Base-by-base conservation (phyloP, 2,329 filamentous ascomycete species). In the Penicillium brevicompactum region DNA sequence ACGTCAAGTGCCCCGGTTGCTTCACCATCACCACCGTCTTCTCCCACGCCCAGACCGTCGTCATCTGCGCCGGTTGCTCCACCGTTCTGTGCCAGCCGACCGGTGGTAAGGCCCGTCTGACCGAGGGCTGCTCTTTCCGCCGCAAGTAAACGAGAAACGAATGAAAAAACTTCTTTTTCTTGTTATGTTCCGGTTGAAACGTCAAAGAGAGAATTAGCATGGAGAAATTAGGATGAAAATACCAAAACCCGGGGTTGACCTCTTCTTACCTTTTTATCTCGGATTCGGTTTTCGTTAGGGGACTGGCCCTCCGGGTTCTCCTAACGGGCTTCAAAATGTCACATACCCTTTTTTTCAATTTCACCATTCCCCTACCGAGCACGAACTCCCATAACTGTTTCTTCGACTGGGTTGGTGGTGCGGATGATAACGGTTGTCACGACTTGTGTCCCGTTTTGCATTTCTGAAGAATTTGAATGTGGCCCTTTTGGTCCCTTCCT, bases 1-100 rank as follows among this genome's bases (percentile, higher is more conserved):
- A 99, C 80, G 94, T 99, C 86, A 99, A 99, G 90, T 99, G 94
- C 90, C 94, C 94, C 79, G 94, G 94, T 76, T 99, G 94, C 91
- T 99, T 97, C 89, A 97, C 92, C 81, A 99, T 99, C 87, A 99
- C 94, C 81, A 99, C 94, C 80, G 94, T 99, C 82, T 99, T 97
- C 91, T 97, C 93, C 66, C 94, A 99, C 87, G 94, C 94, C 81
- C 94, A 99, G 87, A 99, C 94, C 79, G 94, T 99, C 80, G 94
- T 99, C 81, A 95, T 97, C 87, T 99, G 94, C 89, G 92, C 92
- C 77, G 94, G 94, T 75, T 99, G 94, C 91, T 96, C 93, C 75
- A 97, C 95, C 74, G 94, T 99, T 70, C 91, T 99, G 66, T 99
- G 94, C 91, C 94, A 99, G 82, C 94, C 94, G 69, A 99, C 94